Evolutionary conservation across 2,329 filamentous ascomycete species (phyloP), one percentile per base, ranked within the genome.

Genomic region (Anthostomella pinea): DNA sequence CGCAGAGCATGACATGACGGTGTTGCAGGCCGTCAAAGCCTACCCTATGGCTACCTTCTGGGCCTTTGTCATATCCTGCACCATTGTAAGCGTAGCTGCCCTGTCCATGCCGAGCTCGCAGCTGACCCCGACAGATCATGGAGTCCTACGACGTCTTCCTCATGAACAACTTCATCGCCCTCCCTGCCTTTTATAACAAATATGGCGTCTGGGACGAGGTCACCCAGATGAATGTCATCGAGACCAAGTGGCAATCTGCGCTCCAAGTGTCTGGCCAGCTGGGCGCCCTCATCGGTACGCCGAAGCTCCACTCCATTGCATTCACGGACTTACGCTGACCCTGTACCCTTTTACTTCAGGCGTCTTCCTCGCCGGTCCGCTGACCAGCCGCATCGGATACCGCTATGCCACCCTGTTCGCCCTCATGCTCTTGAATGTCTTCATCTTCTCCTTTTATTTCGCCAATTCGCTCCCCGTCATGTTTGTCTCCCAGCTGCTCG

Each of bases 91-190:
- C 45, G n/a, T n/a, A n/a, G n/a, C n/a, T 38, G 11, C 20, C 28
- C 25, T 16, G 34, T 8, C 14, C 21, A 23, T 25, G 19, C 42
- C 46, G 33, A 43, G 15, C 44, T 37, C 10, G 17, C 23, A 31
- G 40, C 52, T 53, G 33, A 54, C 38, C 33, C 21, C 26, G 48
- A 38, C 14, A 81, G 77, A 77, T 79, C 49, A 81, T 82, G 78
- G 78, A 81, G 56, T 73, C 77, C 4, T 82, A 79, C 66, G 69
- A 69, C 56, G 72, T 81, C 43, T 81, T 82, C 65, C 62, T 82
- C 15, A 78, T 74, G 52, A 71, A 72, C 31, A 71, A 75, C 40
- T 82, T 82, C 57, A 59, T 81, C 26, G 75, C 77, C 39, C 65
- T 72, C 6, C 35, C 59, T 15, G 41, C 50, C 11, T 81, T 81